Evolutionary conservation across 805 yeast genomes (phyloP).

Genomic region (fission yeast (Schizosaccharomyces pombe)): DNA sequence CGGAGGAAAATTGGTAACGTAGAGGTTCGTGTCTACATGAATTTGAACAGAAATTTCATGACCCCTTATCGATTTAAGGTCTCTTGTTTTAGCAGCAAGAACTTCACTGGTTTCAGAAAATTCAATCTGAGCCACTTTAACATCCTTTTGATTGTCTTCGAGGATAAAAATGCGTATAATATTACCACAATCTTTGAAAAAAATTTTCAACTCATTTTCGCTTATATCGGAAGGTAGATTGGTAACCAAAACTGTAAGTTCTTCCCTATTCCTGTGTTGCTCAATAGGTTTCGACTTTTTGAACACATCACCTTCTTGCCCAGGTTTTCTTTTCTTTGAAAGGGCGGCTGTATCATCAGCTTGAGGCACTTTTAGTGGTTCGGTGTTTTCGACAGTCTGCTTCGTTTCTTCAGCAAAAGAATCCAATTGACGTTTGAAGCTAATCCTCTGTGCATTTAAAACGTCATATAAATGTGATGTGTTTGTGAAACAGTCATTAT

Average conservation of each 20-base stretch:
- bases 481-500: background rate
- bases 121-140: slow-evolving; percentile 32
- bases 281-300: background rate
- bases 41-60: slow-evolving; percentile 24
- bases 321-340: background rate
- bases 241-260: slow-evolving; percentile 29
- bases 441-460: background rate
- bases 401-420: background rate
- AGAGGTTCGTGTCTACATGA: slow-evolving; percentile 29
- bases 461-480: background rate
- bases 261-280: slow-evolving; percentile 24
- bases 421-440: background rate
- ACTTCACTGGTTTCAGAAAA: slow-evolving; percentile 26
- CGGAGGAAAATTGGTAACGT: slow-evolving; percentile 59
- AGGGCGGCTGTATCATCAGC: background rate
- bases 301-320: background rate
- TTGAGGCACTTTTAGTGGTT: too few relatives aligned
- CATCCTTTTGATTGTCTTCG: slow-evolving; percentile 7
- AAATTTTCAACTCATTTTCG: slow-evolving; percentile 19
- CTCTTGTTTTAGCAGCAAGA: slow-evolving; percentile 36
- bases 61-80: slow-evolving; percentile 25
- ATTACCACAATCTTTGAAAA: slow-evolving; percentile 40
- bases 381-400: too few relatives aligned
- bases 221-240: slow-evolving; percentile 22
- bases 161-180: slow-evolving; percentile 15